Evolutionary conservation across 495 filamentous ascomycete genomes (phyloP).

Genomic region (Aspergillus baeticus): DNA sequence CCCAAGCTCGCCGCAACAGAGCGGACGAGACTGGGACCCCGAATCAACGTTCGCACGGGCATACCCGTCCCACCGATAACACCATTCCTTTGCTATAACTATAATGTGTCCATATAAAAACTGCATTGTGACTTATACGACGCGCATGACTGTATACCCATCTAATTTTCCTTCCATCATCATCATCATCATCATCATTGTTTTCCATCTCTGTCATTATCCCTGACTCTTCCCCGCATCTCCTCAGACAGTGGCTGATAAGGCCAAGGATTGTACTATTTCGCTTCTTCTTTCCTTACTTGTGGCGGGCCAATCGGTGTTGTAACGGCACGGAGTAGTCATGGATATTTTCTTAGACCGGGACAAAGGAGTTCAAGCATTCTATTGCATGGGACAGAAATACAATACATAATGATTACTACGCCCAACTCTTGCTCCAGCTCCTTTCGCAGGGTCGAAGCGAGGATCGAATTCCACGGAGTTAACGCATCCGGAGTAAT

Average conservation of each 20-base stretch:
- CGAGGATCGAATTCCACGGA: too few species aligned
- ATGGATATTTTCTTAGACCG: neutral
- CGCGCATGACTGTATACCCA: conserved; percentile 10
- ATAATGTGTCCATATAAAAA: conserved; percentile 10
- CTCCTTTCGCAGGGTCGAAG: too few species aligned
- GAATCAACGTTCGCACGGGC: conserved; percentile 36
- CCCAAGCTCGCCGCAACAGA: conserved; percentile 32
- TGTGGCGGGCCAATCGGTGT: neutral
- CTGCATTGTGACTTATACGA: conserved; percentile 17
- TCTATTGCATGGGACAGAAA: neutral
- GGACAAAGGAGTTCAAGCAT: neutral
- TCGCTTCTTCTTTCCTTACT: conserved; percentile 1
- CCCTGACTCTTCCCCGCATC: neutral
- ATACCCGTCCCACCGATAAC: conserved; percentile 3
- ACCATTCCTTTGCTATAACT: neutral
- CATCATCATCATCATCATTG: neutral
- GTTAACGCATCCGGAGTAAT: too few species aligned
- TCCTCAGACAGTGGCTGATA: neutral
- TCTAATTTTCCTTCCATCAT: neutral
- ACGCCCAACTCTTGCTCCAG: neutral
- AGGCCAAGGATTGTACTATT: neutral
- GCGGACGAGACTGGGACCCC: conserved; percentile 40
- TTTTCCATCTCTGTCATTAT: neutral
- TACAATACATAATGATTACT: neutral
- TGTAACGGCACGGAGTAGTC: conserved; percentile 4